Base-by-base conservation (phyloP, 2,329 filamentous ascomycete species). In the Stemphylium lycopersici region DNA sequence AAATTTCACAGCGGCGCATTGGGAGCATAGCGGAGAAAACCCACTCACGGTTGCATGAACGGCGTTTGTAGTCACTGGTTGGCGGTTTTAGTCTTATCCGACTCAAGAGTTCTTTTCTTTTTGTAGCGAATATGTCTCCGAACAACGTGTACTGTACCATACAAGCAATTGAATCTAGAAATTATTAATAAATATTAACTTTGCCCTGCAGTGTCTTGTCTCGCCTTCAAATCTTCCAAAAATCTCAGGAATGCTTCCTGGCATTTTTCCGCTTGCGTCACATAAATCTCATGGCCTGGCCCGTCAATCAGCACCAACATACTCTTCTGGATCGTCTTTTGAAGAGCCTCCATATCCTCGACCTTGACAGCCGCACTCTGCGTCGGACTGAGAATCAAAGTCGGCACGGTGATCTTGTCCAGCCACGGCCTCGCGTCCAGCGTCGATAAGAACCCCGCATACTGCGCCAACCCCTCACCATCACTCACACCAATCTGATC, bases 211-310 rank as follows among this genome's bases (percentile, higher is more conserved):
- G 38, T 53, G 18, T 15, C 24, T 20, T 13, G 6, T 16, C 4
- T 16, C 24, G 33, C 22, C 16, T 43, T 10, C 12, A 46, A 6
- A 6, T 22, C 16, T 8, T 38, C 12, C 31, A 71, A 62, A 26
- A 85, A 74, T 0, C 79, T 80, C 0, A 70, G 43, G 11, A 68
- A 70, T 1, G 43, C 47, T 15, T 22, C 37, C 50, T 73, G 71
- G 52, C 66, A 74, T 38, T 53, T 56, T 32, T 67, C 62, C 1
- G 70, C 59, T 24, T 62, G 50, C 2, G 68, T 71, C 5, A 73
- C 65, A 49, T 72, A 74, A n/a, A 75, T 75, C 59, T 76, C 72
- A 58, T 75, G 73, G 6, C 70, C 71, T 12, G 56, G 57, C 2
- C 65, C 70, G 36, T 68, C 57, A 10, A 75, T 45, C 10, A 70